Conservation (phyloP, 2,329 filamentous ascomycete genomes). For the Clarireedia homoeocarpa region DNA sequence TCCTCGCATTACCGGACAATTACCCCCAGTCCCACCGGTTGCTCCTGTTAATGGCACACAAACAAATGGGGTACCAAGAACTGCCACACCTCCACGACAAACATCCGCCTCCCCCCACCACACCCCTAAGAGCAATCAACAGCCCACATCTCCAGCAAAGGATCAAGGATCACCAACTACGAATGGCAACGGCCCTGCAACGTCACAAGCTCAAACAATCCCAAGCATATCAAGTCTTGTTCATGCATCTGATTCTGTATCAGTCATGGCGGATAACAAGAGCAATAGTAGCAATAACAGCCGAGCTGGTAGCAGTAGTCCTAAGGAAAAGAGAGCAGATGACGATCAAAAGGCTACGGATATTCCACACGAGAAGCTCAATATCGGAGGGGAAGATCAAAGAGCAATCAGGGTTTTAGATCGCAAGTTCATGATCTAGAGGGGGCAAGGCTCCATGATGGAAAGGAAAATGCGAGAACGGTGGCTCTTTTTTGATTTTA, state of each 20-base stretch:
- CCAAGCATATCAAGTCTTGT: constrained; percentile 28
- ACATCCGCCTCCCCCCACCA: background rate
- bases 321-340: constrained; percentile 16
- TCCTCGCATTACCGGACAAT: constrained; percentile 11
- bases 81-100: constrained; percentile 20
- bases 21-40: constrained; percentile 6
- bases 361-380: constrained; percentile 48
- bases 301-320: constrained; percentile 23
- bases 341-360: constrained; percentile 36
- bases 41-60: constrained; percentile 17
- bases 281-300: constrained; percentile 26
- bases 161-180: background rate
- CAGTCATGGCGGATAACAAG: constrained; percentile 25
- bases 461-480: background rate
- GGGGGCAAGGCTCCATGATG: no score
- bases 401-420: constrained; percentile 60
- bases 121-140: constrained; percentile 9
- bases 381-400: constrained; percentile 49
- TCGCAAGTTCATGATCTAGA: constrained; percentile 40
- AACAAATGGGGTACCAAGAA: constrained; percentile 13
- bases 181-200: constrained; percentile 8
- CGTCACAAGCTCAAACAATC: constrained; percentile 25
- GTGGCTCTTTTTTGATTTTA: background rate
- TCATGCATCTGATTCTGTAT: constrained; percentile 24
- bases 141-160: constrained; percentile 13